Evolutionary conservation across 768 basidiomycete species (phyloP).

Genomic region (Mycena pura): DNA sequence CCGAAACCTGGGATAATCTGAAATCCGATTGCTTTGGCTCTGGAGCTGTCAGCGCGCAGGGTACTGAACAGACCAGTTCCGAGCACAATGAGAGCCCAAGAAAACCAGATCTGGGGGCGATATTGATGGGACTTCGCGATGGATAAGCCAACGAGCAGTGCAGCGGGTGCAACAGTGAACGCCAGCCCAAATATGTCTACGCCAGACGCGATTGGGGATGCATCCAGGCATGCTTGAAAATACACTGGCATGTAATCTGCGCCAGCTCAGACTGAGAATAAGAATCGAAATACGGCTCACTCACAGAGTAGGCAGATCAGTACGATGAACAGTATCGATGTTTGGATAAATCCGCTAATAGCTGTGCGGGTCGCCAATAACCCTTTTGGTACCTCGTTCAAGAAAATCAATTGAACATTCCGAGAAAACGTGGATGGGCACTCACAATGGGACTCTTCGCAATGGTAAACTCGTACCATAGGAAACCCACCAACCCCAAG

Average conservation of each 20-base stretch:
- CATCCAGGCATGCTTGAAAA: slow-evolving; percentile 49
- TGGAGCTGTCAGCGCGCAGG: slow-evolving; percentile 1
- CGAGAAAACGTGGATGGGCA: too few relatives aligned
- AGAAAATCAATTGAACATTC: slow-evolving; percentile 29
- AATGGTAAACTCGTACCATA: slow-evolving; percentile 41
- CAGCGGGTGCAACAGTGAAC: slow-evolving; percentile 13
- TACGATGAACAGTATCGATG: slow-evolving; percentile 6
- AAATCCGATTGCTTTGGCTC: slow-evolving; percentile 7
- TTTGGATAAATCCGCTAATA: slow-evolving; percentile 15
- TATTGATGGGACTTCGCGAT: slow-evolving; percentile 25
- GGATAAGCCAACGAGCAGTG: slow-evolving; percentile 38
- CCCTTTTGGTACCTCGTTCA: slow-evolving; percentile 2
- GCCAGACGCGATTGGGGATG: slow-evolving; percentile 41
- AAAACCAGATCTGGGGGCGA: slow-evolving; percentile 15
- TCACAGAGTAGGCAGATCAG: slow-evolving; percentile 2
- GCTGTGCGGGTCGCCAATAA: slow-evolving; percentile 8
- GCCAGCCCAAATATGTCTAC: slow-evolving; percentile 36
- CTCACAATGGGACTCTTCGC: slow-evolving; percentile 40
- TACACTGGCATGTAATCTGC: slow-evolving; percentile 51
- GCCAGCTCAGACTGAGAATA: too few relatives aligned
- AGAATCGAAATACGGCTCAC: too few relatives aligned
- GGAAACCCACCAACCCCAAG: slow-evolving; percentile 38
- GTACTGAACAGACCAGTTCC: slow-evolving; percentile 6
- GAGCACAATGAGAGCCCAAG: slow-evolving; percentile 7
- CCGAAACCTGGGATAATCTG: slow-evolving; percentile 12